Conservation (phyloP, 2,329 filamentous ascomycete genomes). For the Aspergillus alliaceus region DNA sequence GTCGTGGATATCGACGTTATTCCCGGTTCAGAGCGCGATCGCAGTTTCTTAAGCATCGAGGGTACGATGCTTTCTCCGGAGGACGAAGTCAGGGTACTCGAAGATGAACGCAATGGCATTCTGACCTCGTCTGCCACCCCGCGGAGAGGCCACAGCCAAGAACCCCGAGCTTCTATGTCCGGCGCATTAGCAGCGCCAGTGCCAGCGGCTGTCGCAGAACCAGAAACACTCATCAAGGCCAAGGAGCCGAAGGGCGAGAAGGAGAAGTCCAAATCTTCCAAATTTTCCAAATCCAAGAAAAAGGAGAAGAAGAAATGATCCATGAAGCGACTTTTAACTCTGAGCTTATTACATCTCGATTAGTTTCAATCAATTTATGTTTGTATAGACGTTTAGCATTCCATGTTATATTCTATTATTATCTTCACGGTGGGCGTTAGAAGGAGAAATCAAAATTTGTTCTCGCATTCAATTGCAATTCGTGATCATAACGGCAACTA, state of each 20-base stretch:
- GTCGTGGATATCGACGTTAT: conserved; percentile 77
- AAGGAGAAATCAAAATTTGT: conserved; percentile 17
- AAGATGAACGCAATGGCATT: conserved; percentile 49
- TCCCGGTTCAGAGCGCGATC: conserved; percentile 68
- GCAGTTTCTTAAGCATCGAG: conserved; percentile 80
- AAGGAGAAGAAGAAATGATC: conserved; percentile 18
- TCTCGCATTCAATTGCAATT: background rate
- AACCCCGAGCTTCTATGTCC: conserved; percentile 17
- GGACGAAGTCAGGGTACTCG: conserved; percentile 62
- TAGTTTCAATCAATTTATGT: conserved; percentile 9
- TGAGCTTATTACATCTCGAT: background rate
- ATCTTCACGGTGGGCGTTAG: conserved; percentile 22
- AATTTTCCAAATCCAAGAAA: conserved; percentile 25
- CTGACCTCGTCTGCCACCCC: conserved; percentile 34
- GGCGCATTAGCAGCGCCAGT: conserved; percentile 21
- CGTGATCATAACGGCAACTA: background rate
- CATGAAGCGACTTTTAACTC: background rate
- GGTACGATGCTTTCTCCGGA: conserved; percentile 77
- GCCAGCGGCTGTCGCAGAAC: conserved; percentile 10
- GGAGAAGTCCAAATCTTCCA: conserved; percentile 24
- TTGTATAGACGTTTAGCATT: conserved; percentile 8
- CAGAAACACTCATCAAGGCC: conserved; percentile 13
- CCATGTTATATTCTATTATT: conserved; percentile 17
- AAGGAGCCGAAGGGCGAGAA: conserved; percentile 19
- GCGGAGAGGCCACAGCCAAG: conserved; percentile 9